phyloP scores from a whole-genome alignment of 441 rosid species.

The Capsella rubella region DNA sequence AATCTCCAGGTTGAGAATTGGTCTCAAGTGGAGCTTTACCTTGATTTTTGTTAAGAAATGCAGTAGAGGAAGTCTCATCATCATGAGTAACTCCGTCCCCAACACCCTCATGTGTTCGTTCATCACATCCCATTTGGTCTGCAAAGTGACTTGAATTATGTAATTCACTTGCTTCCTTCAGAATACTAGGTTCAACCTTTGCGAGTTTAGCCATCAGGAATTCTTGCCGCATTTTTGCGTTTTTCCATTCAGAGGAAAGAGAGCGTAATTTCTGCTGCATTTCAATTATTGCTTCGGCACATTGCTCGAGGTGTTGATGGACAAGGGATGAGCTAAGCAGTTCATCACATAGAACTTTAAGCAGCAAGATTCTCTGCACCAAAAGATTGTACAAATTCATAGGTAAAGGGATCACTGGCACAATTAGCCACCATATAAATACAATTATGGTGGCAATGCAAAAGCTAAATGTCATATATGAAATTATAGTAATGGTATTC shows the following conservation, averaged over 20 bases:
- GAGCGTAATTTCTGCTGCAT: constrained; percentile 91
- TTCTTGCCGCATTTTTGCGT: constrained; percentile 75
- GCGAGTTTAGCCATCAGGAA: constrained; percentile 66
- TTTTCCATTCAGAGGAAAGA: constrained; percentile 70
- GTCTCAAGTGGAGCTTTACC: constrained; percentile 28
- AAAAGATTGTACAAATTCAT: constrained; percentile 14
- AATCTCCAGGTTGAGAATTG: constrained; percentile 40
- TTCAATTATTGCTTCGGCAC: constrained; percentile 75
- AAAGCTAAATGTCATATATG: constrained; percentile 31
- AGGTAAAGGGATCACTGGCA: constrained; percentile 9
- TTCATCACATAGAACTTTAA: constrained; percentile 92
- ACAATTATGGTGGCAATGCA: constrained; percentile 22
- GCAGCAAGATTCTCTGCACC: constrained; percentile 82
- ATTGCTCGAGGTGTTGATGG: constrained; percentile 96
- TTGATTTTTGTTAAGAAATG: constrained; percentile 24
- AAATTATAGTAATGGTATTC: constrained; percentile 11
- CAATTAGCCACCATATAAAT: constrained; percentile 12
- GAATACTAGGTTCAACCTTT: constrained; percentile 53
- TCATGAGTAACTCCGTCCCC: constrained; percentile 47
- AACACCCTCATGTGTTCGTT: constrained; percentile 46
- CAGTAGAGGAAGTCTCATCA: constrained; percentile 48
- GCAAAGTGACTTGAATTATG: constrained; percentile 38
- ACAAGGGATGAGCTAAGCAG: constrained; percentile 82
- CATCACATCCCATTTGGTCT: constrained; percentile 41
- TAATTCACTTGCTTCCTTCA: constrained; percentile 54